These are phyloP conservation scores for Dryas alaskensis DNA, from an alignment of 306 rosid species.

Conservation along the genomic window DNA sequence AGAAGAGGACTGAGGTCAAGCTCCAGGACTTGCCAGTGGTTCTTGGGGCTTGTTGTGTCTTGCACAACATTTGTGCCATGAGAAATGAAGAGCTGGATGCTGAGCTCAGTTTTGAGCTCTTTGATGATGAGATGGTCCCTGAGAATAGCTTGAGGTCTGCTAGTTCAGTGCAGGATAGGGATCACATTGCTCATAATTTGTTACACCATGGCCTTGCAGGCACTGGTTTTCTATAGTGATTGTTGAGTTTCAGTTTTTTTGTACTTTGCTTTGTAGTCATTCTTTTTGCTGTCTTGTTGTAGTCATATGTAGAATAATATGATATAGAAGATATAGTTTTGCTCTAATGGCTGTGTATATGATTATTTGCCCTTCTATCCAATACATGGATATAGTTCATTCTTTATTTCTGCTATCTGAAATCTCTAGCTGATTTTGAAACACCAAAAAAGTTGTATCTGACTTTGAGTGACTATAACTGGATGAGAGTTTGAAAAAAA, in stretches of 20 bases:
- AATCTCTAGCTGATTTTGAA: not conserved
- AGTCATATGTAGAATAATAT: constrained; percentile 29
- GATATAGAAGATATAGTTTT: not conserved
- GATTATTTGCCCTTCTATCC: not conserved
- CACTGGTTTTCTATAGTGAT: constrained; percentile 31
- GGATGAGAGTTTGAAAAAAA: not conserved
- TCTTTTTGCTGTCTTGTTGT: constrained; percentile 36
- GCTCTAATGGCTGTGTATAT: constrained; percentile 9
- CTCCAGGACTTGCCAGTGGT: constrained; percentile 74
- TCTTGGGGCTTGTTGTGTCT: constrained; percentile 85
- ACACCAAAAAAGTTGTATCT: no score
- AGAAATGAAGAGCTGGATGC: constrained; percentile 51
- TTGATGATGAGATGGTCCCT: constrained; percentile 65
- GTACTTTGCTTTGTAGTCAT: constrained; percentile 10
- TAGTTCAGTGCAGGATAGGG: constrained; percentile 49
- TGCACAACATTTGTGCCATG: constrained; percentile 84
- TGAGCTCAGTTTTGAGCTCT: constrained; percentile 37
- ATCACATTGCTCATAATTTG: constrained; percentile 69
- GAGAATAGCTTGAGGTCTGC: constrained; percentile 46
- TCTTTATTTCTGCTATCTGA: not conserved
- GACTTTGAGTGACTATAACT: not conserved
- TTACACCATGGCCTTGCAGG: constrained; percentile 71
- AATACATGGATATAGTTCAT: constrained; percentile 11
- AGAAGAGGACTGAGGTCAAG: constrained; percentile 80
- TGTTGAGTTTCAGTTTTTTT: not conserved